Conservation (phyloP, 768 basidiomycete species). For the Cubamyces lactineus region DNA sequence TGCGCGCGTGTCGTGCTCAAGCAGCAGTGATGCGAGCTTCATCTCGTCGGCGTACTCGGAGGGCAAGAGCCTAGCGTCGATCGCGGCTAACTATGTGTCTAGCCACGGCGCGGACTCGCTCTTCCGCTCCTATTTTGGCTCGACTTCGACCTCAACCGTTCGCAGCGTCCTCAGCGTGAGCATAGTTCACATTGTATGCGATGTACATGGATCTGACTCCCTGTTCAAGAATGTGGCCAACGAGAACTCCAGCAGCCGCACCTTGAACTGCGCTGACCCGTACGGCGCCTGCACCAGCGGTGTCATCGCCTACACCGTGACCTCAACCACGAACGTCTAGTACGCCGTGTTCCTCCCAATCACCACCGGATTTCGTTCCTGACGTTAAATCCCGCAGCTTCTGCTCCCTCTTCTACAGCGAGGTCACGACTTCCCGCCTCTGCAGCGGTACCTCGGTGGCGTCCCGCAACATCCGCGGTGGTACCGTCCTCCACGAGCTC, state of each 20-base stretch:
- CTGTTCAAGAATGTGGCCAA: conserved; percentile 38
- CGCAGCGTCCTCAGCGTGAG: conserved; percentile 36
- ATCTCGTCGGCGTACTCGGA: conserved; percentile 44
- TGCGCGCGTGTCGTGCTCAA: conserved; percentile 44
- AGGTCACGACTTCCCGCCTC: conserved; percentile 42
- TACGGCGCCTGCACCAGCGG: conserved; percentile 37
- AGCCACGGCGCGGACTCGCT: conserved; percentile 44
- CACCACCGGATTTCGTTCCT: not conserved
- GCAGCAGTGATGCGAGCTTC: conserved; percentile 39
- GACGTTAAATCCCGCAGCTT: conserved; percentile 24
- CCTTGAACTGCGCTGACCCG: conserved; percentile 48
- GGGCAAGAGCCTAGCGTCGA: conserved; percentile 43
- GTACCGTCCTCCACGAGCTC: conserved; percentile 52
- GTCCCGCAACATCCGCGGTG: conserved; percentile 50
- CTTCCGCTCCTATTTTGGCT: conserved; percentile 44
- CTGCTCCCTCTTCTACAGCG: conserved; percentile 51
- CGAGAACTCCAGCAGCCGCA: conserved; percentile 45
- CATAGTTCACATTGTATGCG: not conserved
- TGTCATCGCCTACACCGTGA: conserved; percentile 51
- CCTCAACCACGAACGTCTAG: conserved; percentile 52
- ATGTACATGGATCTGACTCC: not conserved
- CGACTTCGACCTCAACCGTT: conserved; percentile 40
- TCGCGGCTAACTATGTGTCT: conserved; percentile 40
- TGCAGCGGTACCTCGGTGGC: conserved; percentile 49
- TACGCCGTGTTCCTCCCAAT: not conserved